These are phyloP conservation scores for Purpureocillium takamizusanense DNA, from an alignment of 2,329 filamentous ascomycete genomes.

Conservation along the genomic window DNA sequence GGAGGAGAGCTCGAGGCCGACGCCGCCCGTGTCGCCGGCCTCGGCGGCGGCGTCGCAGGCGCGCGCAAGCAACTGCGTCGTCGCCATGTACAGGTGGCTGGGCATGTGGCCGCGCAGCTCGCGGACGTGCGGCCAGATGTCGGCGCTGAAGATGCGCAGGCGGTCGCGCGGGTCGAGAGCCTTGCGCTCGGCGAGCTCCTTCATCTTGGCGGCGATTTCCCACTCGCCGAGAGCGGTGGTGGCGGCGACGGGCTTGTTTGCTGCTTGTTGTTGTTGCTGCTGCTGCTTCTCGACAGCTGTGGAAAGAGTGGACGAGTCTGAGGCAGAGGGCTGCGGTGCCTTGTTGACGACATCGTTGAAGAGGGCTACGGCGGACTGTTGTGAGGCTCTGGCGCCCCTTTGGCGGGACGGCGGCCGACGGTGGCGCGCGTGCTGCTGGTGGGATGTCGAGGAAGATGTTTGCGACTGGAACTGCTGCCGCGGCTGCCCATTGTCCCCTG, in stretches of 20 bases:
- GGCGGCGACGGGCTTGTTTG: neutral
- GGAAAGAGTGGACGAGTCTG: neutral
- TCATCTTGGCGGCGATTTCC: conserved; percentile 20
- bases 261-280: neutral
- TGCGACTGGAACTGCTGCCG: too few species aligned
- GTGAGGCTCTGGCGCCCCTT: conserved; percentile 3
- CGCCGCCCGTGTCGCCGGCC: conserved; percentile 5
- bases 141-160: conserved; percentile 14
- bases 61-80: conserved; percentile 12
- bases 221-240: conserved; percentile 13
- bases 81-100: conserved; percentile 15
- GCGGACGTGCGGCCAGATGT: conserved; percentile 21
- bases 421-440: too few species aligned
- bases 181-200: conserved; percentile 12
- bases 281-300: too few species aligned
- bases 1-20: conserved; percentile 15
- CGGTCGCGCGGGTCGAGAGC: conserved; percentile 7
- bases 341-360: conserved; percentile 26
- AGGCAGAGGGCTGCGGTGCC: neutral
- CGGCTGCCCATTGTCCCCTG: neutral
- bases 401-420: too few species aligned
- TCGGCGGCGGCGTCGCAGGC: conserved; percentile 9
- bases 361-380: conserved; percentile 19
- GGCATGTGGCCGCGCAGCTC: conserved; percentile 17
- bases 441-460: too few species aligned